These are phyloP conservation scores for Nadsonia commutata DNA, from an alignment of 1,139 yeast genomes.

Conservation along the genomic window DNA sequence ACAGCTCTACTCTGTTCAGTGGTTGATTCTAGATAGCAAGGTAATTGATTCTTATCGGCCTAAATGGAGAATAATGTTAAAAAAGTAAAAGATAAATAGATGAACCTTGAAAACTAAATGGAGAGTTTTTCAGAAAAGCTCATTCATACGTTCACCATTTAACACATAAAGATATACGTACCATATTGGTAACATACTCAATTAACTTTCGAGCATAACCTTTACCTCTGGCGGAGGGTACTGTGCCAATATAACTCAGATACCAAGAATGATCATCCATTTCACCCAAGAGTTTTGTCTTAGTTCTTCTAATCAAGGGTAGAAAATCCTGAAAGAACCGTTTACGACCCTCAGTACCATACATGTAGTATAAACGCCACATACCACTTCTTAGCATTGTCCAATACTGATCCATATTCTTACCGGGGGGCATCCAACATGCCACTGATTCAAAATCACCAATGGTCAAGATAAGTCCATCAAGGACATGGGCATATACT, in stretches of 20 bases:
- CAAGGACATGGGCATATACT: constrained; percentile 39
- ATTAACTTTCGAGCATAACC: constrained; percentile 49
- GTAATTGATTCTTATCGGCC: constrained; percentile 32
- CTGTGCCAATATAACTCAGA: constrained; percentile 47
- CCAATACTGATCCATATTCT: constrained; percentile 30
- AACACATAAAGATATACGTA: constrained; percentile 3
- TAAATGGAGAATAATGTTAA: neutral
- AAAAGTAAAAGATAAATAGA: neutral
- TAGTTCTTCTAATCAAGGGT: constrained; percentile 40
- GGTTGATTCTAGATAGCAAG: constrained; percentile 47
- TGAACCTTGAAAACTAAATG: neutral
- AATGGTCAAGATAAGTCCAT: constrained; percentile 41
- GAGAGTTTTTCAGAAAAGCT: neutral
- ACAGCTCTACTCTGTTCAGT: constrained; percentile 39
- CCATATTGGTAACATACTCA: constrained; percentile 38
- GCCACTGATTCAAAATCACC: constrained; percentile 48
- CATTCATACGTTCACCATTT: neutral
- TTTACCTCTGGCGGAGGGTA: constrained; percentile 46
- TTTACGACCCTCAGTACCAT: constrained; percentile 37
- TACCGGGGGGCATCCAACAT: constrained; percentile 47
- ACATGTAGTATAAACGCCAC: constrained; percentile 36
- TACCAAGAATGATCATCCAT: constrained; percentile 34
- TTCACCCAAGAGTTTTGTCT: constrained; percentile 20
- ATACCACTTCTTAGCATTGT: constrained; percentile 43
- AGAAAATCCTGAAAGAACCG: constrained; percentile 44